A percentile compares a stretch with the other conserved stretches of the same genome.
Evolutionary conservation across 148 eudicot genomes (phyloP).

Genomic region (Dianthus caryophyllus): DNA sequence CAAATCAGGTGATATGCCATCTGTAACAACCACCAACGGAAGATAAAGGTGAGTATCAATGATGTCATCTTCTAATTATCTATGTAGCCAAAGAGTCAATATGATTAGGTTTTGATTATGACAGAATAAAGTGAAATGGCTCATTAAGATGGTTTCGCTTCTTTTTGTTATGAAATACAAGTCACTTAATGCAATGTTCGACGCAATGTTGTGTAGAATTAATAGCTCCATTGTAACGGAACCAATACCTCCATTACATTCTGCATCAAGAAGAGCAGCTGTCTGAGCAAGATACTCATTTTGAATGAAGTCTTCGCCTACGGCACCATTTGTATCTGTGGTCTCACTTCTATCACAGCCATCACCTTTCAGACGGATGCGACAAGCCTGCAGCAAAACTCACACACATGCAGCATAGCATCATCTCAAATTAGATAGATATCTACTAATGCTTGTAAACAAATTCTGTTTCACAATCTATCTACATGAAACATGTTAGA

Average conservation of each 20-base stretch:
- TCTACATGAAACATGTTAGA: not conserved
- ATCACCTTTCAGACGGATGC: constrained; percentile 59
- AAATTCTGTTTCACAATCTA: constrained; percentile 1
- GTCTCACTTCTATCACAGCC: constrained; percentile 40
- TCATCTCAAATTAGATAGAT: constrained; percentile 4
- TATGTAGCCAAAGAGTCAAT: too few relatives aligned
- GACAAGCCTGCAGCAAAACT: constrained; percentile 56
- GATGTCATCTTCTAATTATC: too few relatives aligned
- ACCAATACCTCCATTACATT: constrained; percentile 53
- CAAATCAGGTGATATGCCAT: constrained; percentile 43
- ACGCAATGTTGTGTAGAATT: too few relatives aligned
- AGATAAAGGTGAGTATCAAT: constrained; percentile 4
- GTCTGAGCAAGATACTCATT: constrained; percentile 52
- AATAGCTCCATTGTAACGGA: not conserved
- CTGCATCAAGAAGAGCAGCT: constrained; percentile 36
- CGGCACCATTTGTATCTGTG: constrained; percentile 46
- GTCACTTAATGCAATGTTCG: too few relatives aligned
- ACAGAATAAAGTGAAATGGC: too few relatives aligned
- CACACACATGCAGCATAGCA: constrained; percentile 15
- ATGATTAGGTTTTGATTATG: too few relatives aligned
- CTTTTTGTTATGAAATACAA: too few relatives aligned
- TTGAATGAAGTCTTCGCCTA: constrained; percentile 40
- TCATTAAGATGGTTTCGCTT: too few relatives aligned
- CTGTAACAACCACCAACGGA: constrained; percentile 29
- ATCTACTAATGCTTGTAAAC: not conserved